Evolutionary conservation across 441 rosid species (phyloP).

Genomic region (Rhodomyrtus psidioides): DNA sequence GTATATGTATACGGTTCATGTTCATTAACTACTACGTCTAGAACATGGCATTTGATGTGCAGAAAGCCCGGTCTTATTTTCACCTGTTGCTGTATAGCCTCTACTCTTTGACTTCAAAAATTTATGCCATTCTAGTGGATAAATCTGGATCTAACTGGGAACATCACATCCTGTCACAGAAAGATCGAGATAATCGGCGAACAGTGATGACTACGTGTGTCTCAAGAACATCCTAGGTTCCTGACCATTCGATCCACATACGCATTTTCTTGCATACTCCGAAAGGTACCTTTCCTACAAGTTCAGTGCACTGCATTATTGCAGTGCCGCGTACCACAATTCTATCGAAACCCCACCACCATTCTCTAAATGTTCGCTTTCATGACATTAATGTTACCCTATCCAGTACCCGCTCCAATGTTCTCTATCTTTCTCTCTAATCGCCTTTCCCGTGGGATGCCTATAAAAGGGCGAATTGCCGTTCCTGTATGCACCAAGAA

Average conservation of each 20-base stretch:
- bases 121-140: background rate
- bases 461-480: slow-evolving; percentile 15
- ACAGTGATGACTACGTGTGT: background rate
- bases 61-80: background rate
- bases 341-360: background rate
- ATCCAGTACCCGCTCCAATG: slow-evolving; percentile 4
- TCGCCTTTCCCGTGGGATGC: background rate
- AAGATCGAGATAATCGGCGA: background rate
- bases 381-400: slow-evolving; percentile 13
- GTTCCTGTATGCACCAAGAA: background rate
- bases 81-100: background rate
- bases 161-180: background rate
- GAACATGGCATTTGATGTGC: background rate
- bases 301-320: background rate
- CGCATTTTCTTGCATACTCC: background rate
- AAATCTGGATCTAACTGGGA: background rate
- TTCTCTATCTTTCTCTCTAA: background rate
- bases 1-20: background rate
- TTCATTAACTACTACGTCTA: background rate
- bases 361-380: background rate
- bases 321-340: background rate
- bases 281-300: background rate
- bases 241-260: background rate
- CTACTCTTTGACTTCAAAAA: background rate
- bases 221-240: background rate